Base-by-base conservation (phyloP, 371 early-diverging fungal genomes). In the Mortierella sp. region DNA sequence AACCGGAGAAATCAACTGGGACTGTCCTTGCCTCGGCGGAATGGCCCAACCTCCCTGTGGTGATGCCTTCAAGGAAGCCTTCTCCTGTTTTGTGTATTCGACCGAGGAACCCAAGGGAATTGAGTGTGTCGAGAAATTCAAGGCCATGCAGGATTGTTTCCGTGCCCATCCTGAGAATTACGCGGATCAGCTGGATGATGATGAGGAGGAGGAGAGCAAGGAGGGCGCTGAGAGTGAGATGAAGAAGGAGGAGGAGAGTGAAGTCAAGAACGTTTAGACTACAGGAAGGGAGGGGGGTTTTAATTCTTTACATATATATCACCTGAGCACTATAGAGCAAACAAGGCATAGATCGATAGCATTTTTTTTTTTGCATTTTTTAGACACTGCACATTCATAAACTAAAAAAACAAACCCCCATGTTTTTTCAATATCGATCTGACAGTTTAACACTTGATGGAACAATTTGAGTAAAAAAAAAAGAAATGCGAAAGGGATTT, bases 1-100 rank as follows among this genome's bases (percentile, higher is more conserved):
- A 79, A 97, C 97, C 7, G 98, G 98, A 76, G 99, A 99, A 91
- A 98, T 99, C 90, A 98, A 99, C 93, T 99, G 99, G 99, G 99
- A 99, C 90, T 98, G 97, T 85, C 99, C 99, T 26, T 98, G 99
- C 88, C 88, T 99, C 21, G 98, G 96, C 8, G 96, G 95, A 63
- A 98, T 99, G 98, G 97, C 97, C 44, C 92, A 95, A 31, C 96
- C 96, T 13, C 98, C 99, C 14, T 99, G 99, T 88, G 99, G 98
- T 48, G 97, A 97, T 77, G 90, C 94, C 74, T 99, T 99, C 92
- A 98, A 98, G 89, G 95, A 94, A 21, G 99, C 99, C 14, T 99
- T 99, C 84, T 96, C 97, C 44, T 99, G 99, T 88, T 99, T 99
- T 91, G 97, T 98, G 28, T 96, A 94, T 80, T 97, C 97, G 1